Conservation (phyloP, 192 early-diverging fungal species). For the Podila horticola region DNA sequence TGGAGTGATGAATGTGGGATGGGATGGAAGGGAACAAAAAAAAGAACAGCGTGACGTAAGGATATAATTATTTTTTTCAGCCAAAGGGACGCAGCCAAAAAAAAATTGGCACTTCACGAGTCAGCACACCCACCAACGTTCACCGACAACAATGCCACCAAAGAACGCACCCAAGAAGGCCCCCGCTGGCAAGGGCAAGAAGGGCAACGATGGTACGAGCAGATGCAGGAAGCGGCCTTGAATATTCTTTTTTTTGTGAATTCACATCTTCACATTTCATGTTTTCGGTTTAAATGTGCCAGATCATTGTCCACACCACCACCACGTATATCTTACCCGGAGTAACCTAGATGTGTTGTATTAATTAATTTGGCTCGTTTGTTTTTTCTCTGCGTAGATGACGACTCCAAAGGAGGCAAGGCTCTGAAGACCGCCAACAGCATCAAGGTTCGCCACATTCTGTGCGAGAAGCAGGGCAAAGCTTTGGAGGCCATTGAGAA, state of each 20-base stretch:
- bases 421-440: slow-evolving; percentile 74
- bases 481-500: slow-evolving; percentile 75
- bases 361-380: no score
- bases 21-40: no score
- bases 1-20: no score
- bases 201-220: slow-evolving; percentile 32
- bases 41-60: no score
- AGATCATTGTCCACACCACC: no score
- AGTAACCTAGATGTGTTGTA: no score
- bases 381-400: slow-evolving; percentile 7
- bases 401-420: slow-evolving; percentile 51
- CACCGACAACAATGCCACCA: slow-evolving; percentile 31
- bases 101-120: not conserved
- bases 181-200: slow-evolving; percentile 38
- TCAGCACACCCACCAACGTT: not conserved
- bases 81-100: not conserved
- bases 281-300: not conserved
- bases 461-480: slow-evolving; percentile 86
- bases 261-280: not conserved
- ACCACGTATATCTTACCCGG: no score
- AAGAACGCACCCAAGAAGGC: slow-evolving; percentile 42
- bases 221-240: not conserved
- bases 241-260: not conserved
- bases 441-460: slow-evolving; percentile 79
- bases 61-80: not conserved